Evolutionary conservation across 2,329 filamentous ascomycete species (phyloP).

Genomic region (Ambrosiella xylebori): DNA sequence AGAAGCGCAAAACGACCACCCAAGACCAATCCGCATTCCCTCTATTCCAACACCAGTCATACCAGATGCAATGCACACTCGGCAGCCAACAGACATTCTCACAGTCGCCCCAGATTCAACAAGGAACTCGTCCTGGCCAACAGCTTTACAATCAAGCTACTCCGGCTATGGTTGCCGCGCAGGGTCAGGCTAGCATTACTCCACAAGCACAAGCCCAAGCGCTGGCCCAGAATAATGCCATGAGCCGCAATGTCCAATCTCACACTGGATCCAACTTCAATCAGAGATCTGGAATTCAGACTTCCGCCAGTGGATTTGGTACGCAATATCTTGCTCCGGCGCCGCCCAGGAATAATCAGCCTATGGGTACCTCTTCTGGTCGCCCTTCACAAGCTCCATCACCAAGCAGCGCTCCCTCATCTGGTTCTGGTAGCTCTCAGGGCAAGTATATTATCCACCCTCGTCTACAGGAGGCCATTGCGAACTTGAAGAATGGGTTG

Average conservation of each 20-base stretch:
- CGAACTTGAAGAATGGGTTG: conserved; percentile 30
- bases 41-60: conserved; percentile 17
- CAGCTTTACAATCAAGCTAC: conserved; percentile 9
- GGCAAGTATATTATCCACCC: conserved; percentile 27
- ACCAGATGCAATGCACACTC: conserved; percentile 10
- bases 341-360: neutral
- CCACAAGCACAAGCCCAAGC: conserved; percentile 10
- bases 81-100: conserved; percentile 5
- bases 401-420: conserved; percentile 7
- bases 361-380: neutral
- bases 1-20: conserved; percentile 39
- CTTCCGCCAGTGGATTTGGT: neutral
- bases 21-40: conserved; percentile 27
- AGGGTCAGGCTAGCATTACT: conserved; percentile 7
- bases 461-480: conserved; percentile 25
- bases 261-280: conserved; percentile 3
- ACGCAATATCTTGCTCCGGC: conserved; percentile 1
- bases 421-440: conserved; percentile 1
- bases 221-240: conserved; percentile 1
- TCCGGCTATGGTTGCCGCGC: conserved; percentile 9
- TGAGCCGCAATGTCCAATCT: conserved; percentile 4
- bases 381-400: conserved; percentile 8
- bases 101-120: neutral
- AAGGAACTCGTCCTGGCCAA: conserved; percentile 1
- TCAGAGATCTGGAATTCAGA: neutral